Base-by-base conservation (phyloP, 1,284 basidiomycete genomes). In the Sporisorium exsertum region DNA sequence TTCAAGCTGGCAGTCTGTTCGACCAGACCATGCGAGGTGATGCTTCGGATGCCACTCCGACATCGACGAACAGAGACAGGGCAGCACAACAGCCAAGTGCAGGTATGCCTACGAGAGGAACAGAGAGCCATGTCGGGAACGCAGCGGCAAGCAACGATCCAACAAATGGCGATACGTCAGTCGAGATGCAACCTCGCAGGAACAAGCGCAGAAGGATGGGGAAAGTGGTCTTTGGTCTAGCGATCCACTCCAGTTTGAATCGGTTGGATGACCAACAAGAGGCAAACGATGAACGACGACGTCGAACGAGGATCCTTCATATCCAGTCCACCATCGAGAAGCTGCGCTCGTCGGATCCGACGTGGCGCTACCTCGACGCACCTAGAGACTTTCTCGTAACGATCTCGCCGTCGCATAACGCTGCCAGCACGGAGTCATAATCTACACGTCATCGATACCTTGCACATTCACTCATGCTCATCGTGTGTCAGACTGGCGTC, bases 1-100 rank as follows among this genome's bases (percentile, higher is more conserved):
- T 69, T 16, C 75, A 77, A 27, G 66, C 70, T 27, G 75, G 70
- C 10, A 67, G 66, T 47, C 58, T 77, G 13, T 77, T 77, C 24
- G 70, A 72, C 43, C 64, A 64, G 43, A 62, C 73, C 1, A 62
- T 75, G 67, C 59, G 68, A 45, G 54, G 64, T 26, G 27, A 15
- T 20, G 35, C 22, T 13, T 50, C 59, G 24, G 46, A 46, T 16
- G 50, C 53, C 0, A 53, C 54, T 5, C 33, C 54, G 7, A 52
- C 35, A 18, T 10, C 59, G 13, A 29, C 54, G 6, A 37, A n/a
- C 22, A 53, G 35, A 33, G 40, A 26, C 22, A 59, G 54, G 24
- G 42, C 47, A 24, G 15, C 32, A 18, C 42, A 35, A 13, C 46
- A 35, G 13, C 16, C 27, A 2, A 24, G 13, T 5, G 42, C 29